Percentiles rank a stretch among this genome's conserved stretches.
These are phyloP conservation scores for Fusarium penzigii DNA, from an alignment of 2,329 filamentous ascomycete genomes.

Conservation along the genomic window DNA sequence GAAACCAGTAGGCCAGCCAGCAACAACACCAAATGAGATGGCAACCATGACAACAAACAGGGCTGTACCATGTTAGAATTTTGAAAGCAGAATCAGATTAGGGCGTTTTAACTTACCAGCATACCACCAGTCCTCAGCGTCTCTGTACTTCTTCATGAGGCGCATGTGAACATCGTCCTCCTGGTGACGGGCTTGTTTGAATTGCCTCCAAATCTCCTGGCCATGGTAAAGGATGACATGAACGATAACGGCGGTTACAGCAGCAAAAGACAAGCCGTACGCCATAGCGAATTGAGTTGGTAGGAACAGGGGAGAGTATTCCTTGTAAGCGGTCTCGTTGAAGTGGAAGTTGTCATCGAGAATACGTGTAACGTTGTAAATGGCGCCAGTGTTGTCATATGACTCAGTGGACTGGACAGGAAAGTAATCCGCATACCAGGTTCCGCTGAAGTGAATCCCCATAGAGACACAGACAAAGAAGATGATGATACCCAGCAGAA, in stretches of 20 bases:
- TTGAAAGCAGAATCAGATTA: constrained; percentile 29
- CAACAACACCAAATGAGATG: constrained; percentile 55
- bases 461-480: constrained; percentile 60
- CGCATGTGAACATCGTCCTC: constrained; percentile 62
- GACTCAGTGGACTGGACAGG: constrained; percentile 61
- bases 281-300: constrained; percentile 61
- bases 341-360: constrained; percentile 58
- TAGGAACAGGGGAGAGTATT: constrained; percentile 67
- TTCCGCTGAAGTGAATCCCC: constrained; percentile 58
- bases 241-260: constrained; percentile 60
- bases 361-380: constrained; percentile 63
- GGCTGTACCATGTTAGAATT: constrained; percentile 26
- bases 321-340: constrained; percentile 60
- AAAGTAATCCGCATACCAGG: constrained; percentile 60
- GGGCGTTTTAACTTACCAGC: constrained; percentile 41
- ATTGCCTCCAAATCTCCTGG: constrained; percentile 55
- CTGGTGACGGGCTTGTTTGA: constrained; percentile 55
- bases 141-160: constrained; percentile 61
- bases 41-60: constrained; percentile 56
- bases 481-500: constrained; percentile 51
- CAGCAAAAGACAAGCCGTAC: constrained; percentile 69
- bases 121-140: constrained; percentile 63
- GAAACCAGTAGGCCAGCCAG: constrained; percentile 57
- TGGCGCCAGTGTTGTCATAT: constrained; percentile 63
- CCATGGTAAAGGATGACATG: constrained; percentile 59